Conservation (phyloP, 2,329 filamentous ascomycete genomes). For the Sporothrix protearum region DNA sequence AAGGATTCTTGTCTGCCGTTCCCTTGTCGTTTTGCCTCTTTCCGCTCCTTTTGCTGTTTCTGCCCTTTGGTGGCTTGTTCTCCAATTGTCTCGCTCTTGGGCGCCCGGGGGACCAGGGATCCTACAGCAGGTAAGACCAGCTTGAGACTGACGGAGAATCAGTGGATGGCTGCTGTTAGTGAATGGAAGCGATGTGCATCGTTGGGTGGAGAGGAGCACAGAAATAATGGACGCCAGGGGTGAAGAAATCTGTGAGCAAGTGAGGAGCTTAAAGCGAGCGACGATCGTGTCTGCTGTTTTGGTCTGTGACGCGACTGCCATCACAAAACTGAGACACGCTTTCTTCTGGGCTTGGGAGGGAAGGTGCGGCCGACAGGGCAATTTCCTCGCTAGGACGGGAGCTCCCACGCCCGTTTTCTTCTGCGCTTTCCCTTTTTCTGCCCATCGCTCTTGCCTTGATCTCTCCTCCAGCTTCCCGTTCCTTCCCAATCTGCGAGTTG, state of each 20-base stretch:
- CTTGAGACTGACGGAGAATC: background rate
- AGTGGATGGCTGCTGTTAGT: background rate
- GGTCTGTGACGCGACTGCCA: slow-evolving; percentile 12
- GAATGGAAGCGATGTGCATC: background rate
- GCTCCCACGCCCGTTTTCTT: slow-evolving; percentile 10
- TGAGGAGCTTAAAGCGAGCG: background rate
- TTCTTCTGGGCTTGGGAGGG: background rate
- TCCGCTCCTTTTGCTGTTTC: background rate
- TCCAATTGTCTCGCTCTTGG: slow-evolving; percentile 16
- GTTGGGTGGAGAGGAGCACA: background rate
- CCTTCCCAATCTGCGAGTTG: background rate
- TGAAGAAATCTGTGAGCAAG: background rate
- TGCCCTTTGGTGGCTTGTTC: slow-evolving; percentile 6
- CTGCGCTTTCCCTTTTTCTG: background rate
- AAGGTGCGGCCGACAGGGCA: slow-evolving; percentile 17
- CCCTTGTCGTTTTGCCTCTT: slow-evolving; percentile 9
- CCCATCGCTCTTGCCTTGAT: background rate
- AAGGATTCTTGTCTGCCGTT: background rate
- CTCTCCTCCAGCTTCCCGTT: background rate
- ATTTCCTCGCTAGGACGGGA: slow-evolving; percentile 15
- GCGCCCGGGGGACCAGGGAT: slow-evolving; percentile 8
- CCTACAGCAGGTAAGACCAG: slow-evolving; percentile 14
- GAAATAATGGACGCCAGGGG: slow-evolving; percentile 3
- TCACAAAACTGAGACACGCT: slow-evolving; percentile 19
- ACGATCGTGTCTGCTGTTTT: slow-evolving; percentile 1